Evolutionary conservation across 306 rosid genomes (phyloP).

Genomic region (Crataegus laevigata): DNA sequence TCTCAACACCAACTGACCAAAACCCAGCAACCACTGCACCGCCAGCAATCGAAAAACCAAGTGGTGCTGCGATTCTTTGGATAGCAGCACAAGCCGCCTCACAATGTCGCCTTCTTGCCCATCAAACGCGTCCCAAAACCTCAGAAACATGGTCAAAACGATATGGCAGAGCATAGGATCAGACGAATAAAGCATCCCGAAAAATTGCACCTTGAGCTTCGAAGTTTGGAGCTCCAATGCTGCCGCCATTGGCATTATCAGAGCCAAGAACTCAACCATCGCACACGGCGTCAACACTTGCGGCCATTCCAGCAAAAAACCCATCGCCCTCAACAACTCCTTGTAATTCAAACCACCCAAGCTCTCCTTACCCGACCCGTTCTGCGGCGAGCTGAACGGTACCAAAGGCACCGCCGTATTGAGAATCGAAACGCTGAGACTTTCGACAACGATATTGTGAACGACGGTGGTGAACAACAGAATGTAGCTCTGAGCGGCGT

Average conservation of each 20-base stretch:
- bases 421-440: constrained; percentile 48
- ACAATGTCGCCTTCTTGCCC: constrained; percentile 71
- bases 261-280: constrained; percentile 69
- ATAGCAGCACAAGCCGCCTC: constrained; percentile 52
- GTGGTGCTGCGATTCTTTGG: constrained; percentile 60
- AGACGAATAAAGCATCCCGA: constrained; percentile 72
- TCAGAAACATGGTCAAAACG: constrained; percentile 66
- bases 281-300: constrained; percentile 80
- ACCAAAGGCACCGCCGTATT: constrained; percentile 56
- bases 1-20: constrained; percentile 39
- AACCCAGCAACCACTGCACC: constrained; percentile 86
- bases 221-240: constrained; percentile 86
- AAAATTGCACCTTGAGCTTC: constrained; percentile 89
- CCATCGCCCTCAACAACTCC: constrained; percentile 77
- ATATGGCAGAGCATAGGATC: constrained; percentile 78
- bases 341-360: constrained; percentile 46
- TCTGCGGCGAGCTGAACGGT: constrained; percentile 63
- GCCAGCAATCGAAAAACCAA: constrained; percentile 82
- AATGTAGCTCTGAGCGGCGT: constrained; percentile 71
- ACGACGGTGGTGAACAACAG: constrained; percentile 61
- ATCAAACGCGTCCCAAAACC: constrained; percentile 68
- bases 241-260: constrained; percentile 59
- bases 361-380: constrained; percentile 16
- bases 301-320: constrained; percentile 84
- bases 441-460: constrained; percentile 43